Evolutionary conservation across 805 yeast genomes (phyloP), one percentile per base, ranked within the genome.

Genomic region (Saturnispora dispora): DNA sequence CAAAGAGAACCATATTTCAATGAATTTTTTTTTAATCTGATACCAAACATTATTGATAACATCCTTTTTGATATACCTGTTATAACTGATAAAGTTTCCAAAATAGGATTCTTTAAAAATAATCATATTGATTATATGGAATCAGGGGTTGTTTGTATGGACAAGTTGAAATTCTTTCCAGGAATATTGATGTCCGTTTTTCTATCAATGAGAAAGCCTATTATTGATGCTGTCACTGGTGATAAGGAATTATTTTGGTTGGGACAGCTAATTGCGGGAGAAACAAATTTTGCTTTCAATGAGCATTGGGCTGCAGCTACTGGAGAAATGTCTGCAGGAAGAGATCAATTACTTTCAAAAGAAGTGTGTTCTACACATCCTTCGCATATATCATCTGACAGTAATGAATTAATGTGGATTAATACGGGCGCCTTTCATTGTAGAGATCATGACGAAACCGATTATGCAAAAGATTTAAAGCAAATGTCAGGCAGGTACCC

Each of bases 241-340:
- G 93, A 85, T 53, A 85, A 85, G 58, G 91, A 85, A 59, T 66
- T 83, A 57, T 83, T 82, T 60, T 83, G 90, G 90, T 57, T 85
- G 20, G 85, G 85, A 0, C 75, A 78, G 60, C 65, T 77, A 13
- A 67, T 77, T 39, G 69, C 76, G 0, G 82, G 86, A 5, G 82
- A 79, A 57, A 79, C 77, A 51, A 65, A 71, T 23, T 79, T 77
- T 55, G 61, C 62, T 32, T 75, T 81, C 59, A 80, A 80, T 56
- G 59, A 67, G 5, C 64, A 71, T 56, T 68, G 74, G 53, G 80
- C 84, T 1, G 85, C 82, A 0, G 67, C 79, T 25, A 75, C 76
- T 1, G 87, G 85, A 1, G 20, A 33, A 3, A 3, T 48, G 7
- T 48, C 51, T 15, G 23, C 28, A 3, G 51, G 51, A 23, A 48